Evolutionary conservation across 2,329 filamentous ascomycete species (phyloP).

Genomic region (Fusarium cicatricum): DNA sequence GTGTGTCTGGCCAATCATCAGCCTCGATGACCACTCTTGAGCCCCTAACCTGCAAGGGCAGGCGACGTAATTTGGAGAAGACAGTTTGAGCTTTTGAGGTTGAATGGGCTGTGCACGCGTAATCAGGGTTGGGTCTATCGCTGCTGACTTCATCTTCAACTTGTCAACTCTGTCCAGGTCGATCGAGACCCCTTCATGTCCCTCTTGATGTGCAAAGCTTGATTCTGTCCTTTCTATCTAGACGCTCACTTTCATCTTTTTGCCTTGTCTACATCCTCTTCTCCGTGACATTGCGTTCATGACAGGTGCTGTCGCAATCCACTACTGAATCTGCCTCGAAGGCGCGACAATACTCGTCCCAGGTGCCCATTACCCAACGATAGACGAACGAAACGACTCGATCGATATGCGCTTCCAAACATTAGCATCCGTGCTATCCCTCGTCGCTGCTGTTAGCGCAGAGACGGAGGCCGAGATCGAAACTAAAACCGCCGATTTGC

Average conservation of each 20-base stretch:
- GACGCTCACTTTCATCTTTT: constrained; percentile 1
- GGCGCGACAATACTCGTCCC: constrained; percentile 10
- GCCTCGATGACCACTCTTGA: constrained; percentile 8
- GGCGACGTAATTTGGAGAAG: constrained; percentile 25
- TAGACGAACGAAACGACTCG: constrained; percentile 11
- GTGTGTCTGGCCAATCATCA: constrained; percentile 16
- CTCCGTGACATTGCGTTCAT: constrained; percentile 18
- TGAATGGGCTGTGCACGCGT: constrained; percentile 22
- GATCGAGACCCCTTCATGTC: neutral
- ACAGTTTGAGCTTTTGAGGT: constrained; percentile 32
- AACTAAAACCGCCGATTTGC: constrained; percentile 36
- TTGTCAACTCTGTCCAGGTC: neutral
- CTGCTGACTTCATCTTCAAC: neutral
- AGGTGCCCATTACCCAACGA: neutral
- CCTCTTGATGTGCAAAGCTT: neutral
- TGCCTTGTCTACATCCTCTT: neutral
- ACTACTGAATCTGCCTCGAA: constrained; percentile 13
- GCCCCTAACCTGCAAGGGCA: constrained; percentile 10
- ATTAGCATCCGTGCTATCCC: constrained; percentile 46
- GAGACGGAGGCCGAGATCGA: constrained; percentile 16
- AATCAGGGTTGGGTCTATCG: constrained; percentile 24
- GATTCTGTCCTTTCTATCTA: neutral
- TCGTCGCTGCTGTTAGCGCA: constrained; percentile 46
- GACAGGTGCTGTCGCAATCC: constrained; percentile 10
- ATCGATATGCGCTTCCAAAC: constrained; percentile 41